A percentile compares a stretch with the other conserved stretches of the same genome.
These are phyloP conservation scores for Auriscalpium vulgare DNA, from an alignment of 768 basidiomycete species.

Conservation along the genomic window DNA sequence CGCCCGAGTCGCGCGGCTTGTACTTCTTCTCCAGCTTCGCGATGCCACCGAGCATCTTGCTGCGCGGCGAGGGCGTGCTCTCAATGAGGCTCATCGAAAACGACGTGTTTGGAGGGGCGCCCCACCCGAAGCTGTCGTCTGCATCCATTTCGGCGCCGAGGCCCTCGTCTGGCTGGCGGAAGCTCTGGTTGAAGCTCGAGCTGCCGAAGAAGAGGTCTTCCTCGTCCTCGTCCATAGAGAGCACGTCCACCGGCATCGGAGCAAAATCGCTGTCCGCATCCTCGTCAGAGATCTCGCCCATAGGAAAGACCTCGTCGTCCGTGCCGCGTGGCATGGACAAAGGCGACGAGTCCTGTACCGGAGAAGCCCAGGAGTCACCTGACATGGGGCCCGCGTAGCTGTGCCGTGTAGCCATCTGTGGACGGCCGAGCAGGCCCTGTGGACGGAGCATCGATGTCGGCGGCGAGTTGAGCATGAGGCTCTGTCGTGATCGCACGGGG, in stretches of 20 bases:
- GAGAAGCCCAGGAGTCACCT: neutral
- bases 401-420: constrained; percentile 1
- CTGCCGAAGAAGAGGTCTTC: constrained; percentile 17
- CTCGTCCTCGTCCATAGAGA: constrained; percentile 7
- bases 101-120: constrained; percentile 3
- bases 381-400: constrained; percentile 9
- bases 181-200: constrained; percentile 8
- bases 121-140: constrained; percentile 14
- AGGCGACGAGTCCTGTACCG: constrained; percentile 1
- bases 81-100: constrained; percentile 39
- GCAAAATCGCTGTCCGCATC: constrained; percentile 8
- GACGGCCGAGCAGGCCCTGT: constrained; percentile 1
- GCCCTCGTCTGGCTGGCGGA: constrained; percentile 2
- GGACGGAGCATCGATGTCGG: constrained; percentile 1
- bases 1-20: constrained; percentile 60
- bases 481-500: constrained; percentile 3
- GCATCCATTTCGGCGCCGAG: constrained; percentile 4
- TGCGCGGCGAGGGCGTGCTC: constrained; percentile 50
- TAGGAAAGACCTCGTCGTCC: constrained; percentile 3
- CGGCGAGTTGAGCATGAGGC: constrained; percentile 4
- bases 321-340: neutral
- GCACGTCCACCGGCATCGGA: constrained; percentile 13
- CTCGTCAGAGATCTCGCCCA: constrained; percentile 14
- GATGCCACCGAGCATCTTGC: constrained; percentile 24
- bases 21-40: constrained; percentile 45